These are phyloP conservation scores for Ophiostoma pallidulum DNA, from an alignment of 2,329 filamentous ascomycete genomes.

Conservation along the genomic window DNA sequence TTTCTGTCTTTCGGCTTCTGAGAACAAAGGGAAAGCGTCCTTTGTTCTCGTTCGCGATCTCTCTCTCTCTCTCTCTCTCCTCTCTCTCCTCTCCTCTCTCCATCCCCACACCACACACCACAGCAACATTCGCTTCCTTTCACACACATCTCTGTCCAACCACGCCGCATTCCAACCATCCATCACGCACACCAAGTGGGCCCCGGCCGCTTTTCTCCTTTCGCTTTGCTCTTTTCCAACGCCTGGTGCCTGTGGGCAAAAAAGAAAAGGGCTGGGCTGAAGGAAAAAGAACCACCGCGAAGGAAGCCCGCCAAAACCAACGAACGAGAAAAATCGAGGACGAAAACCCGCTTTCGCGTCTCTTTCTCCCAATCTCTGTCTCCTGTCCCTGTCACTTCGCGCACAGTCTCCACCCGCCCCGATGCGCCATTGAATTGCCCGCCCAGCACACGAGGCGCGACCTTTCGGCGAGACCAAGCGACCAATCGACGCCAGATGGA, in stretches of 20 bases:
- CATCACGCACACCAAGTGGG: constrained; percentile 9
- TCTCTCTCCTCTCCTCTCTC: background rate
- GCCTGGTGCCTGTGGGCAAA: background rate
- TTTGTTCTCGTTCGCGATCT: background rate
- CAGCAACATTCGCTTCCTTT: background rate
- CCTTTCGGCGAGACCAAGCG: background rate
- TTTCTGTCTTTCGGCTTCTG: background rate
- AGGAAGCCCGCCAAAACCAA: background rate
- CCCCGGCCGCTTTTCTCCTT: background rate
- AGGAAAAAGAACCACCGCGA: background rate
- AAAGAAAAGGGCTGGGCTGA: background rate
- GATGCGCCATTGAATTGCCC: constrained; percentile 6
- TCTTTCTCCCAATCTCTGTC: too few relatives aligned
- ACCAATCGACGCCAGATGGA: background rate
- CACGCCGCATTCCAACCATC: constrained; percentile 10
- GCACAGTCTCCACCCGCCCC: constrained; percentile 2
- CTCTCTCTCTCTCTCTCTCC: background rate
- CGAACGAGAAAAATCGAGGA: too few relatives aligned
- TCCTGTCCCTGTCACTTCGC: too few relatives aligned
- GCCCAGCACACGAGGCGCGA: background rate
- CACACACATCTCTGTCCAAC: background rate
- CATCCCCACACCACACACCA: background rate
- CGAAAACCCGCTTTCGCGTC: too few relatives aligned
- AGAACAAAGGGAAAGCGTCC: too few relatives aligned
- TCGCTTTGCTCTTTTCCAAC: too few relatives aligned